phyloP scores from a whole-genome alignment of 257 asterid species.

The Plectranthus barbatus region DNA sequence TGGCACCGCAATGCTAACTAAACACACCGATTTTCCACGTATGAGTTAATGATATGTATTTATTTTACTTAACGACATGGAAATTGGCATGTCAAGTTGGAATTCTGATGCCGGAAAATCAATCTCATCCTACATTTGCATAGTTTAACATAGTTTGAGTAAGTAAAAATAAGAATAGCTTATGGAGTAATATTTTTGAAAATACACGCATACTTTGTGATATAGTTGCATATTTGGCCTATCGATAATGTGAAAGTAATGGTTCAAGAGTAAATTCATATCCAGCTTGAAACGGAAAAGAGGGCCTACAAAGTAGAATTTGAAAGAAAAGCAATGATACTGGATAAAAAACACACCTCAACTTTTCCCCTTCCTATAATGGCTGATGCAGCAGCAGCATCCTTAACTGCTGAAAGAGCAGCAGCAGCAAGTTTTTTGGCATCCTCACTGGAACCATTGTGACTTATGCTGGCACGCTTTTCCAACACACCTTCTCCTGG shows the following conservation, averaged over 20 bases:
- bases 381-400: conserved; percentile 44
- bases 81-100: too few relatives aligned
- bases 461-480: conserved; percentile 19
- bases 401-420: conserved; percentile 86
- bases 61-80: too few relatives aligned
- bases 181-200: too few relatives aligned
- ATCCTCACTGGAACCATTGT: conserved; percentile 43
- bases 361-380: conserved; percentile 63
- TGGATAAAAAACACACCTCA: conserved; percentile 41
- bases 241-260: neutral
- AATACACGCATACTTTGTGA: neutral
- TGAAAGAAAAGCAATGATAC: neutral
- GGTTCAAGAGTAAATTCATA: neutral
- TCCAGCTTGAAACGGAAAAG: neutral
- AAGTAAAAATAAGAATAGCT: too few relatives aligned
- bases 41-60: too few relatives aligned
- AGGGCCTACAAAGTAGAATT: neutral
- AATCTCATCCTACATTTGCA: too few relatives aligned
- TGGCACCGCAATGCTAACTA: too few relatives aligned
- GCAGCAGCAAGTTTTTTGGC: conserved; percentile 82
- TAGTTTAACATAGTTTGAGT: too few relatives aligned
- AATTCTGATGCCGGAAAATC: too few relatives aligned
- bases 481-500: conserved; percentile 27
- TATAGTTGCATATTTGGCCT: neutral
- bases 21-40: too few relatives aligned